These are phyloP conservation scores for Trametes hirsuta DNA, from an alignment of 1,284 basidiomycete genomes.

Conservation along the genomic window DNA sequence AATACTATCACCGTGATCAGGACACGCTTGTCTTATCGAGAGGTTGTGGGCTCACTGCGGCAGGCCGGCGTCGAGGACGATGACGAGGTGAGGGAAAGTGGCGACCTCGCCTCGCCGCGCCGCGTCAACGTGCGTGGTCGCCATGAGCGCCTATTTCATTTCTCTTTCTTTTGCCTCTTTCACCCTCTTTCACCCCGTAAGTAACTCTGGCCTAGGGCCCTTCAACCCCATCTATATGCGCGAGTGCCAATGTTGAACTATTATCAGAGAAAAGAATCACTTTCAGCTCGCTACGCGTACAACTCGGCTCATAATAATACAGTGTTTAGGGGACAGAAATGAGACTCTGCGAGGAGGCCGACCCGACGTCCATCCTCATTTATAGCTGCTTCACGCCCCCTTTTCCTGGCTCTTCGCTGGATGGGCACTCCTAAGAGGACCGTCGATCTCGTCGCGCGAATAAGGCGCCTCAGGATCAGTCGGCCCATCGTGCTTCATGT, in stretches of 20 bases:
- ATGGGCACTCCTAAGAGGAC: conserved; percentile 40
- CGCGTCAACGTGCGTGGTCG: conserved; percentile 10
- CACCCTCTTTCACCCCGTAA: not conserved
- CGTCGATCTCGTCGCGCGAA: conserved; percentile 45
- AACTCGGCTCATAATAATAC: not conserved
- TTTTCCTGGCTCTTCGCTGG: conserved; percentile 11
- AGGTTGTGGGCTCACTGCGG: conserved; percentile 7
- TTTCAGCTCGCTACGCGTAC: not conserved
- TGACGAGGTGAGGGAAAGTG: conserved; percentile 10
- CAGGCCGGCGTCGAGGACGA: conserved; percentile 10
- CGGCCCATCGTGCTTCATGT: conserved; percentile 19
- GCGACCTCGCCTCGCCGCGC: conserved; percentile 12
- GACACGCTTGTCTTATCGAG: conserved; percentile 8
- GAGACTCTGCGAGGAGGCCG: no score
- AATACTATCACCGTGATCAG: conserved; percentile 4
- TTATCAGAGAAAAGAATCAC: not conserved
- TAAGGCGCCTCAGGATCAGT: conserved; percentile 36
- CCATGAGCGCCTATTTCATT: conserved; percentile 7
- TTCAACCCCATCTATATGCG: no score
- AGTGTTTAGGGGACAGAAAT: not conserved
- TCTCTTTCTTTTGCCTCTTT: not conserved
- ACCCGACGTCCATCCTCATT: no score
- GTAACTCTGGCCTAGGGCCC: not conserved
- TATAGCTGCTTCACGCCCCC: not conserved
- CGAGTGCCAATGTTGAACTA: no score